These are phyloP conservation scores for Cardiospermum halicacabum DNA, from an alignment of 345 rosid species.

Conservation along the genomic window DNA sequence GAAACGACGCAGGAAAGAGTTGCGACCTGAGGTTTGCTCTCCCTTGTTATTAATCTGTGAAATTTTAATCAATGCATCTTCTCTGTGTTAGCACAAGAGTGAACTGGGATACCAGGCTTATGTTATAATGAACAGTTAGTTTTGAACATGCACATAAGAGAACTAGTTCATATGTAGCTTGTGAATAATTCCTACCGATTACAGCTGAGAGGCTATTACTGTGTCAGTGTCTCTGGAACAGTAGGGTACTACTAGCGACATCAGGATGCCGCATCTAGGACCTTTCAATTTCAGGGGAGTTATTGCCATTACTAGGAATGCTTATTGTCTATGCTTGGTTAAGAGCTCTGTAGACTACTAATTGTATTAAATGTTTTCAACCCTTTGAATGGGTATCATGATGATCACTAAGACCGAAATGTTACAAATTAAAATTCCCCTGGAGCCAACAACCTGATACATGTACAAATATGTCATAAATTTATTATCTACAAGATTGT, in stretches of 20 bases:
- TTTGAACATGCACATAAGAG: not conserved
- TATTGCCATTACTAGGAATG: not conserved
- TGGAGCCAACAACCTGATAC: not conserved
- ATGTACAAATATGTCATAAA: not conserved
- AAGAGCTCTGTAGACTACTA: not conserved
- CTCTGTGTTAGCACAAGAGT: not conserved
- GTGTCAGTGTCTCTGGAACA: not conserved
- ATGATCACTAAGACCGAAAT: not conserved
- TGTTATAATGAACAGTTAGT: not conserved
- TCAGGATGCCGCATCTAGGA: not conserved
- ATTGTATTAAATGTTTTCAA: not conserved
- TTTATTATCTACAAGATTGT: not conserved
- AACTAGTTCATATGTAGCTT: not conserved
- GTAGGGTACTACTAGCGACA: no score
- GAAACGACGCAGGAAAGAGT: slow-evolving; percentile 51
- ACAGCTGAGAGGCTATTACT: not conserved
- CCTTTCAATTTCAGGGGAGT: not conserved
- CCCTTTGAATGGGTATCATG: not conserved
- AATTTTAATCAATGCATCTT: not conserved
- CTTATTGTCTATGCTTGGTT: not conserved
- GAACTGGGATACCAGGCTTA: not conserved
- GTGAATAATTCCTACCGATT: not conserved
- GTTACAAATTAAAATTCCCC: not conserved
- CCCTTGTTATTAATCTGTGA: not conserved
- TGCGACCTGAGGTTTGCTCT: slow-evolving; percentile 56